These are phyloP conservation scores for Chalaropsis ovoidea DNA, from an alignment of 2,329 filamentous ascomycete species.

Conservation along the genomic window DNA sequence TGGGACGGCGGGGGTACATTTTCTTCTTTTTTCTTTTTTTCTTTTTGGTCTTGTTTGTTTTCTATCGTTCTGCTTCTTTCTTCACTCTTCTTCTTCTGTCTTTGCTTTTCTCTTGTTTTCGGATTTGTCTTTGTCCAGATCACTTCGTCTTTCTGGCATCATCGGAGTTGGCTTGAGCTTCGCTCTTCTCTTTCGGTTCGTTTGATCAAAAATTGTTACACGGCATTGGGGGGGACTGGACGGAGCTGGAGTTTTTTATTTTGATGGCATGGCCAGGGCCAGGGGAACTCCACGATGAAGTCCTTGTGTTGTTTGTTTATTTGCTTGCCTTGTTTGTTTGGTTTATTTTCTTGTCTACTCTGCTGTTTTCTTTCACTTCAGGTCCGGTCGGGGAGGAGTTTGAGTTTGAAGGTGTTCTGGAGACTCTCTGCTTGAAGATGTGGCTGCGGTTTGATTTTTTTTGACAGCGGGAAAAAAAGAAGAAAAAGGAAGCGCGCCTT, in stretches of 20 bases:
- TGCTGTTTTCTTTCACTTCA: constrained; percentile 15
- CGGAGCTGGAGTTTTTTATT: constrained; percentile 23
- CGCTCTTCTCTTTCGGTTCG: constrained; percentile 21
- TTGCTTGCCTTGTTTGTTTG: constrained; percentile 26
- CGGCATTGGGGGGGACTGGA: constrained; percentile 21
- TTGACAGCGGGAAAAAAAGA: neutral
- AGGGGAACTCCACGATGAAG: constrained; percentile 12
- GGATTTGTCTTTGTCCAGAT: constrained; percentile 26
- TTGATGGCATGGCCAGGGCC: constrained; percentile 19
- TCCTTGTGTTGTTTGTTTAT: constrained; percentile 17
- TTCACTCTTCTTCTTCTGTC: constrained; percentile 25
- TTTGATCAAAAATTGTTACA: constrained; percentile 18
- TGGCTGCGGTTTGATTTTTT: neutral
- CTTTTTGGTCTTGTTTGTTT: constrained; percentile 25
- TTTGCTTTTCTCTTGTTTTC: constrained; percentile 26
- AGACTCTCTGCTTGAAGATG: neutral
- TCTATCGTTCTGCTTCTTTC: constrained; percentile 24
- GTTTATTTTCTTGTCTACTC: constrained; percentile 22
- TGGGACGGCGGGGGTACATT: constrained; percentile 8
- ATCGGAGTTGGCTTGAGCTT: constrained; percentile 21
- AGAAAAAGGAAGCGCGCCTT: neutral
- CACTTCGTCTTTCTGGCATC: constrained; percentile 25
- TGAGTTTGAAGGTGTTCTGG: neutral
- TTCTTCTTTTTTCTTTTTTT: constrained; percentile 1
- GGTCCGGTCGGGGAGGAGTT: constrained; percentile 2